Percentiles rank a stretch among this genome's conserved stretches.
Evolutionary conservation across 2,329 filamentous ascomycete species (phyloP).

Genomic region (Xylariaceae sp.): DNA sequence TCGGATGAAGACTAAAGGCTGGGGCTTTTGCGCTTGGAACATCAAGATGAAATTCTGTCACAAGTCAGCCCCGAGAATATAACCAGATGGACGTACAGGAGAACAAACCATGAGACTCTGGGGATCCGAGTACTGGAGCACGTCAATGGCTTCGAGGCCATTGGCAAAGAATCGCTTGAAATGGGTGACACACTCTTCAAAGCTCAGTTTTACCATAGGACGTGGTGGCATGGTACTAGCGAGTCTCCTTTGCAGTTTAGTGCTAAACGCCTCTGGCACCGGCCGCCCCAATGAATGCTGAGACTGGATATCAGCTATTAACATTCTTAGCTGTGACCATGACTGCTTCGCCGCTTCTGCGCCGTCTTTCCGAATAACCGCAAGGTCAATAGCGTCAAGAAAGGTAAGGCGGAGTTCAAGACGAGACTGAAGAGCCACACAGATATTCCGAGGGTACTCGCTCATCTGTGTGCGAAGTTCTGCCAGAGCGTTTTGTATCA

Average conservation of each 20-base stretch:
- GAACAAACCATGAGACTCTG: slow-evolving; percentile 61
- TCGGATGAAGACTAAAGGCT: slow-evolving; percentile 78
- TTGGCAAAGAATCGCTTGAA: slow-evolving; percentile 68
- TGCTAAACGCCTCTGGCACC: slow-evolving; percentile 77
- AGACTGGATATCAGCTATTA: slow-evolving; percentile 52
- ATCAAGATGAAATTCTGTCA: slow-evolving; percentile 63
- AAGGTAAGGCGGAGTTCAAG: slow-evolving; percentile 63
- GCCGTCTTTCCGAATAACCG: slow-evolving; percentile 39
- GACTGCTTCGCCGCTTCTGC: slow-evolving; percentile 44
- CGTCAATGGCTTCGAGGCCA: slow-evolving; percentile 60
- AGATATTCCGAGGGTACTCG: slow-evolving; percentile 34
- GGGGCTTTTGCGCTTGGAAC: slow-evolving; percentile 73
- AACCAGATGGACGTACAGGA: slow-evolving; percentile 12
- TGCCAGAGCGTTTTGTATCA: slow-evolving; percentile 42
- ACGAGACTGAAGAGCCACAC: slow-evolving; percentile 56
- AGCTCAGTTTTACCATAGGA: slow-evolving; percentile 74
- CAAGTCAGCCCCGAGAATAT: slow-evolving; percentile 19
- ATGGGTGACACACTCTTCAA: slow-evolving; percentile 65
- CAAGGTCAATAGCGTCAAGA: slow-evolving; percentile 49
- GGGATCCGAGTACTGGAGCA: slow-evolving; percentile 62
- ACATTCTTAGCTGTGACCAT: slow-evolving; percentile 46
- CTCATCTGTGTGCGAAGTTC: slow-evolving; percentile 33
- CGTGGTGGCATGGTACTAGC: slow-evolving; percentile 91
- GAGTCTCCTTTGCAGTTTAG: slow-evolving; percentile 83
- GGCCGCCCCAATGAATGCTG: slow-evolving; percentile 58